Base-by-base conservation (phyloP, 805 yeast species). In the Pichia eremophila region DNA sequence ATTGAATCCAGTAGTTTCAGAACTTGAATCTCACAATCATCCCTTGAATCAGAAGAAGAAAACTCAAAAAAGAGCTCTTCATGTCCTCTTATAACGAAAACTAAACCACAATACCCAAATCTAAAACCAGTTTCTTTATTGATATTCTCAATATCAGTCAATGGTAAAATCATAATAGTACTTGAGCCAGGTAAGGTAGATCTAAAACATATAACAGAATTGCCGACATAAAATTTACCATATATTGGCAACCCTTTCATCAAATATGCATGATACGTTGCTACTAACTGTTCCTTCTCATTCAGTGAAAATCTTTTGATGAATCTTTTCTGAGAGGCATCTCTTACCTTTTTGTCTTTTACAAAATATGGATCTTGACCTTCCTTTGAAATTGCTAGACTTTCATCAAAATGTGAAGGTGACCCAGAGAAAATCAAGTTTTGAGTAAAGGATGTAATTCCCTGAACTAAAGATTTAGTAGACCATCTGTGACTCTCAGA, bases 141-240 rank as follows among this genome's bases (percentile, higher is more conserved):
- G 46, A 85, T 81, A 42, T 74, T 78, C 54, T 85, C 95, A 28
- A 91, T 68, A 56, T 87, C 95, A 5, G 59, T 57, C 38, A 85
- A 66, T 0, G 98, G 98, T 9, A 91, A 64, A 8, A 89, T 77
- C 95, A 91, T 86, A 48, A 77, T 77, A 1, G 95, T 84, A 36
- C 77, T 74, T 0, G 84, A 72, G 0, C 95, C 93, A 0, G 95
- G 95, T 4, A 87, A 58, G 36, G 87, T 68, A 36, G 95, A 82
- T 51, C 93, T 70, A 65, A 85, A 91, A 53, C 95, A 90, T n/a
- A 91, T 60, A 47, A 75, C 77, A 31, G 71, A 72, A 18, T 74
- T 68, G 0, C 95, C 86, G 12, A 91, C 56, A 61, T 88, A 88
- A 2, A 90, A 58, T 56, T 86, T 85, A 1, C 98, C 98, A 64